Base-by-base conservation (phyloP, 352 stramenopile species). In the Globisporangium apiculatum region DNA sequence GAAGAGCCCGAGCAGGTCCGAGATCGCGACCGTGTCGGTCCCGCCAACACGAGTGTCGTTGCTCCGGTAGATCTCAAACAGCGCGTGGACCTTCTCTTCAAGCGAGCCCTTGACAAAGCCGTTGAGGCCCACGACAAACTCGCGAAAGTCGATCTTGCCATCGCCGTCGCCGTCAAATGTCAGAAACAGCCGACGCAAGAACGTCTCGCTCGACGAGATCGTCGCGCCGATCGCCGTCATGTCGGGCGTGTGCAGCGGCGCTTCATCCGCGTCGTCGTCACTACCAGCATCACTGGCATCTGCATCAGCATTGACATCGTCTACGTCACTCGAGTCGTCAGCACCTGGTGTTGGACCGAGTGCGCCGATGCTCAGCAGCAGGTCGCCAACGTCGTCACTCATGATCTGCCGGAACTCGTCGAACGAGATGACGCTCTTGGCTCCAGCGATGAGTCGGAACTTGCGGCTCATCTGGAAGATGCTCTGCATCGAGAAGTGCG, bases 401-500 rank as follows among this genome's bases (percentile, higher is more conserved):
- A 82, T 67, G 57, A 79, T 68, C 51, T 68, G 63, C 5, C 62
- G 58, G 48, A 82, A 82, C 59, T 75, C 62, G 17, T 71, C 65
- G 49, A 77, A 73, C 15, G 65, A 61, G 52, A 82, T 76, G 7
- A 69, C 69, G 48, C 61, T 73, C 60, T 71, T 69, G 4, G 63
- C 43, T 15, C 65, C 65, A 2, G 72, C 72, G n/a, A 76, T 69
- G 41, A 68, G 59, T 46, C 79, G 79, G 60, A 82, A 82, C 65
- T 71, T 68, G 55, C 72, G 71, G 41, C 72, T 82, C 67, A 82
- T 62, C 37, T 78, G 69, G 53, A 79, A 82, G 17, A 82, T 78
- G 55, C 72, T 64, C 17, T 69, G 51, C 46, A 69, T 79, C 35
- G 64, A 70, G 52, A 82, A 82, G 31, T 69, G 61, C 7, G 72